Base-by-base conservation (phyloP, 805 yeast genomes). In the Candida sakaeoensis region DNA sequence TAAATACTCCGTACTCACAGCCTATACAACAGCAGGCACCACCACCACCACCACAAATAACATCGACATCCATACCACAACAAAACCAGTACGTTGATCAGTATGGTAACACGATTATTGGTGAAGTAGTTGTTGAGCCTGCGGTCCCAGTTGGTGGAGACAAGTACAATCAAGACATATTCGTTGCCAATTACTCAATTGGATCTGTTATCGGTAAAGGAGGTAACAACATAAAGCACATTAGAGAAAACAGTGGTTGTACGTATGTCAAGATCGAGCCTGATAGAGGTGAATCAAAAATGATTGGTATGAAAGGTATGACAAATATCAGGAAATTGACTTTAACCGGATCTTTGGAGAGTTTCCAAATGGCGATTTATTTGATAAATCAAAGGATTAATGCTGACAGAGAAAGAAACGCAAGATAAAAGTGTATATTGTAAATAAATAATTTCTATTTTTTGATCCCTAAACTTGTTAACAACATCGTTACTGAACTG, bases 141-240 rank as follows among this genome's bases (percentile, higher is more conserved):
- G 71, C 72, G 9, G 51, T 54, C 8, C 46, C 50, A 3, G 46
- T 55, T 13, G 53, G 40, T 26, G 65, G 75, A 30, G 85, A 75
- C 50, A 75, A 75, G 51, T 70, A 75, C 39, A 74, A 79, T 40
- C 86, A 85, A 58, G 90, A 83, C 44, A 70, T 87, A 3, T 81
- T 65, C 48, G 87, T 88, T 32, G 89, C 95, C 17, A 81, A 82
- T 54, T 77, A 77, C 26, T 82, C 74, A 58, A 89, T 88, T 28
- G 96, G 96, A 1, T 77, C 85, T 28, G 81, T 88, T 19, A 88
- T 88, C 44, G 96, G 96, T 1, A 85, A 80, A 60, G 87, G 88
- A 23, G 96, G 96, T 14, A 79, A 83, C 52, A 84, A 82, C 50
- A 82, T 88, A 43, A 83, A 80, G 52, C 87, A 84, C 46, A 80